phyloP scores from a whole-genome alignment of 2,329 filamentous ascomycete species.

The Penicillium hesseltinei region DNA sequence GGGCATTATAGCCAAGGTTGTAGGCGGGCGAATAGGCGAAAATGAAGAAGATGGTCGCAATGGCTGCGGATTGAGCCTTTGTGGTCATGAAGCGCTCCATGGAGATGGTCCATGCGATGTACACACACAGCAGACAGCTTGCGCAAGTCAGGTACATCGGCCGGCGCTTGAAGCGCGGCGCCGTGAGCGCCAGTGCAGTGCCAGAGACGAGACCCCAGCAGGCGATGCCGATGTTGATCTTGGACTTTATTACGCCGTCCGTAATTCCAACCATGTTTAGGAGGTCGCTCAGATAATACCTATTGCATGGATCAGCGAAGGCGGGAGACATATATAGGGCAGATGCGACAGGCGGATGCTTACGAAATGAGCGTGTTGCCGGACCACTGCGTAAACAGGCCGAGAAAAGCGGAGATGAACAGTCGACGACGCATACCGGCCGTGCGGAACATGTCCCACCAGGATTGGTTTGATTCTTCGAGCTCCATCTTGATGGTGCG shows the following conservation, averaged over 20 bases:
- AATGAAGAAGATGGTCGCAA: constrained; percentile 55
- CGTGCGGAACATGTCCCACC: constrained; percentile 30
- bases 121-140: constrained; percentile 51
- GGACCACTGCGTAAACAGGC: constrained; percentile 43
- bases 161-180: constrained; percentile 45
- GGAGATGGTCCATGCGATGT: constrained; percentile 57
- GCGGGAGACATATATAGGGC: not conserved
- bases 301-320: constrained; percentile 27
- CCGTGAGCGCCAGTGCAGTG: constrained; percentile 39
- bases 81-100: constrained; percentile 36
- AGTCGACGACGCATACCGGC: constrained; percentile 34
- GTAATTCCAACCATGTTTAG: constrained; percentile 43
- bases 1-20: constrained; percentile 65
- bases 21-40: constrained; percentile 61
- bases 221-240: constrained; percentile 40
- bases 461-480: constrained; percentile 38
- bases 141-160: constrained; percentile 51
- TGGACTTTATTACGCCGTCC: constrained; percentile 35
- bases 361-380: constrained; percentile 36
- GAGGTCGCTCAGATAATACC: constrained; percentile 29
- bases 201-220: constrained; percentile 46
- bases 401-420: constrained; percentile 30
- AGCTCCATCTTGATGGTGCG: constrained; percentile 56
- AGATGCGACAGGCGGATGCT: not conserved
- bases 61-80: constrained; percentile 40